Conservation (phyloP, 257 asterid species). For the Coffea eugenioides region DNA sequence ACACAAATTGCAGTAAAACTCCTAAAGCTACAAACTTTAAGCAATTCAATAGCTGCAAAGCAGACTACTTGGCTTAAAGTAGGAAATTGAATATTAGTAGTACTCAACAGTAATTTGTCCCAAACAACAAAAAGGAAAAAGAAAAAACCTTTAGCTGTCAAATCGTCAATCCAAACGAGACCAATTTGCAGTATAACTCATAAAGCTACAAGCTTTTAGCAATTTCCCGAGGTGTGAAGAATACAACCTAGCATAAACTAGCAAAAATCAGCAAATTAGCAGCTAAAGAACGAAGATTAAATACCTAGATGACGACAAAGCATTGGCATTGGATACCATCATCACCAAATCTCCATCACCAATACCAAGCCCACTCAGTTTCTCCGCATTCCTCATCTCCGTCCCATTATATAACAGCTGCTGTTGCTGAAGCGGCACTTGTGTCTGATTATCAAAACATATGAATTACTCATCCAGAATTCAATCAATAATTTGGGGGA, state of each 20-base stretch:
- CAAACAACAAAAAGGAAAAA: too few relatives aligned
- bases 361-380: constrained; percentile 69
- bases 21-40: too few relatives aligned
- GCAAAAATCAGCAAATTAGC: not conserved
- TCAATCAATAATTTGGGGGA: not conserved
- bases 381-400: constrained; percentile 78
- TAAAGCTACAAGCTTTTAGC: not conserved
- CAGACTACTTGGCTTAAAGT: too few relatives aligned
- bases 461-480: not conserved
- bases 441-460: constrained; percentile 54
- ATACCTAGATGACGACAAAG: constrained; percentile 3
- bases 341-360: constrained; percentile 89
- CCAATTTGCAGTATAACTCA: not conserved
- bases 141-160: not conserved
- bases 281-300: not conserved
- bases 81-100: not conserved
- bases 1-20: too few relatives aligned
- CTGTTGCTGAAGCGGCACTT: constrained; percentile 78
- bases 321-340: constrained; percentile 55
- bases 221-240: too few relatives aligned
- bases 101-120: too few relatives aligned
- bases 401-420: constrained; percentile 77
- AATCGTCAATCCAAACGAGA: not conserved
- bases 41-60: too few relatives aligned
- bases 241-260: not conserved